Evolutionary conservation across 345 rosid genomes (phyloP), one percentile per base, ranked within the genome.

Genomic region (Camelina laxa): DNA sequence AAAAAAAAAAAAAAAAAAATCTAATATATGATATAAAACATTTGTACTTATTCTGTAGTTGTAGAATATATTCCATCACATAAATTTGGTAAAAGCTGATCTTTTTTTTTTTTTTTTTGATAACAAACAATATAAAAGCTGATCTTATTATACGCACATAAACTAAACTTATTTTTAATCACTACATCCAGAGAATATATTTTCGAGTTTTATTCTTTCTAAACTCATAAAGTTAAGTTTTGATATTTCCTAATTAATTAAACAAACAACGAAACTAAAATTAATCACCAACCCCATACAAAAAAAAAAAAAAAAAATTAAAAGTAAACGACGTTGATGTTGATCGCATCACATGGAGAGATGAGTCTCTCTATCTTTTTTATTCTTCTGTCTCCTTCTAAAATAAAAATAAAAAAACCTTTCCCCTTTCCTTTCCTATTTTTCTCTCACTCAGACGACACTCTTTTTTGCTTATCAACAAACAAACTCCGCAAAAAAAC

Each of bases 211-310:
- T 67, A 67, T 75, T 49, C 67, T 27, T 14, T 39, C 14, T 27
- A 67, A 38, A 47, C 73, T 6, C 11, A 24, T 6, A 56, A 38
- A 24, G 60, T 20, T 54, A 53, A 9, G n/a, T 62, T 41, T 44
- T 24, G 48, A 22, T 27, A 44, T 19, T 58, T 14, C n/a, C 30
- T 27, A 27, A 27, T 27, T 59, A 49, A 70, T 48, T 61, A 51
- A 51, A 61, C 9, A 48, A 70, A 38, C 51, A 61, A 60, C 1
- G 22, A 58, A 69, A 54, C 33, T 65, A 72, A 72, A 78, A 70
- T 6, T 59, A 78, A 72, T 78, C 77, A 78, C 49, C 74, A 72
- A 72, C 77, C 77, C 77, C 58, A 67, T 66, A 42, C 24, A 33
- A 9, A 33, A 33, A 6, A 65, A 21, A 62, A 0, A 49, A 16